Base-by-base conservation (phyloP, 2,329 filamentous ascomycete species). In the Neoscytalidium dimidiatum region DNA sequence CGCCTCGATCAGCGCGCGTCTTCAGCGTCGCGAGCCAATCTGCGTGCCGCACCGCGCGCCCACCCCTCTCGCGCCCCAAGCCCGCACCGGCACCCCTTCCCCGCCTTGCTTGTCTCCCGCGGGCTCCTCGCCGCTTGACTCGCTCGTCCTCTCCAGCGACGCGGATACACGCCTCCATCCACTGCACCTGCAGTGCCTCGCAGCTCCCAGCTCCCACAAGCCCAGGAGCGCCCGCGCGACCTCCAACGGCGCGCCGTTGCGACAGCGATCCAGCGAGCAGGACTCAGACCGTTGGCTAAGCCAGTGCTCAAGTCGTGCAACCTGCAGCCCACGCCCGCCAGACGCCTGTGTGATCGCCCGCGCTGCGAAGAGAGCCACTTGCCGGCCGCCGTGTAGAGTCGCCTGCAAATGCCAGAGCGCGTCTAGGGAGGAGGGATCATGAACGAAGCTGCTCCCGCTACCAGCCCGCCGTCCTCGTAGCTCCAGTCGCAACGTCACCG, bases 141-240 rank as follows among this genome's bases (percentile, higher is more conserved):
- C 57, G 57, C n/a, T n/a, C n/a, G n/a, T n/a, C n/a, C 43, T 60
- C 56, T 60, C 56, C 52, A 35, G 52, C 56, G 17, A 31, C 43
- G 38, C 19, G 38, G 38, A 60, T 44, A 23, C 57, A 44, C 57
- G 23, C 41, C 44, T 33, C 57, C 57, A n/a, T n/a, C n/a, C n/a
- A n/a, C n/a, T n/a, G n/a, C 23, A n/a, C 28, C 41, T 48, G 46
- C 51, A 35, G n/a, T n/a, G n/a, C n/a, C n/a, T 43, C 44, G 31
- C 33, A 38, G 33, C 48, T 57, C 29, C 29, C 46, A 23, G 29
- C 35, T 11, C n/a, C 41, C 19, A 26, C 29, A 57, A n/a, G n/a
- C n/a, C n/a, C n/a, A n/a, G n/a, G 33, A 26, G 28, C 62, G 28
- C 28, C 35, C n/a, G 26, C 26, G 28, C 62, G 21, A 14, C 35